Evolutionary conservation across 2,329 filamentous ascomycete species (phyloP).

Genomic region (Botryotinia narcissicola): DNA sequence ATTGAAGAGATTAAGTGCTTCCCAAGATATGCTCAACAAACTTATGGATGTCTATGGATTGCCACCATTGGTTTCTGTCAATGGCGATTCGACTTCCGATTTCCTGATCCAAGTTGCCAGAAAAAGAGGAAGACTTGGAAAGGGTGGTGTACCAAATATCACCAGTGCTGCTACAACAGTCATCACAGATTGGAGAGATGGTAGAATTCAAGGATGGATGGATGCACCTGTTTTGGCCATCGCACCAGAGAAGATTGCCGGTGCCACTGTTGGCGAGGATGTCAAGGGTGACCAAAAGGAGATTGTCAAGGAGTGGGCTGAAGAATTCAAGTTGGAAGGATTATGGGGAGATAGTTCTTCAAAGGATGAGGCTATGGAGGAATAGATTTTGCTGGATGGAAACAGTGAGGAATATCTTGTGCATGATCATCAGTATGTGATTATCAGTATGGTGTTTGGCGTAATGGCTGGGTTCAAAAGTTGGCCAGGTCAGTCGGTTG

Average conservation of each 20-base stretch:
- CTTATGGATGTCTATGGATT: slow-evolving; percentile 82
- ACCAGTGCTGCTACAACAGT: slow-evolving; percentile 86
- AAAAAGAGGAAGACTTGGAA: slow-evolving; percentile 84
- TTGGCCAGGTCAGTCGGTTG: slow-evolving; percentile 8
- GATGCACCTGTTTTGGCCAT: slow-evolving; percentile 69
- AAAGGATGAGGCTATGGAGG: slow-evolving; percentile 34
- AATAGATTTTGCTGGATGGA: slow-evolving; percentile 23
- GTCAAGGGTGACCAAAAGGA: slow-evolving; percentile 69
- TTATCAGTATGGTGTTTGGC: slow-evolving; percentile 11
- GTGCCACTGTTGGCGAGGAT: slow-evolving; percentile 45
- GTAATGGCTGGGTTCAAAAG: slow-evolving; percentile 14
- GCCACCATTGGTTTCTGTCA: slow-evolving; percentile 67
- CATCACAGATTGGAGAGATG: slow-evolving; percentile 95
- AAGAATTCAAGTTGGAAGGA: slow-evolving; percentile 92
- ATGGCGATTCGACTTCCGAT: slow-evolving; percentile 78
- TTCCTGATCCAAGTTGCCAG: slow-evolving; percentile 94
- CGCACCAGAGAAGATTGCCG: slow-evolving; percentile 37
- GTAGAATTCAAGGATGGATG: slow-evolving; percentile 89
- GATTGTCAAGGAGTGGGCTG: slow-evolving; percentile 89
- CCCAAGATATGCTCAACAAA: slow-evolving; percentile 71
- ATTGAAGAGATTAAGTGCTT: slow-evolving; percentile 73
- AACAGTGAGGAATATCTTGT: background rate
- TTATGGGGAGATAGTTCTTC: slow-evolving; percentile 69
- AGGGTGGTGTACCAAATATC: slow-evolving; percentile 87
- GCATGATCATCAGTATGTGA: slow-evolving; percentile 8